Base-by-base conservation (phyloP, 2,329 filamentous ascomycete species). In the Basipetospora chlamydospora region DNA sequence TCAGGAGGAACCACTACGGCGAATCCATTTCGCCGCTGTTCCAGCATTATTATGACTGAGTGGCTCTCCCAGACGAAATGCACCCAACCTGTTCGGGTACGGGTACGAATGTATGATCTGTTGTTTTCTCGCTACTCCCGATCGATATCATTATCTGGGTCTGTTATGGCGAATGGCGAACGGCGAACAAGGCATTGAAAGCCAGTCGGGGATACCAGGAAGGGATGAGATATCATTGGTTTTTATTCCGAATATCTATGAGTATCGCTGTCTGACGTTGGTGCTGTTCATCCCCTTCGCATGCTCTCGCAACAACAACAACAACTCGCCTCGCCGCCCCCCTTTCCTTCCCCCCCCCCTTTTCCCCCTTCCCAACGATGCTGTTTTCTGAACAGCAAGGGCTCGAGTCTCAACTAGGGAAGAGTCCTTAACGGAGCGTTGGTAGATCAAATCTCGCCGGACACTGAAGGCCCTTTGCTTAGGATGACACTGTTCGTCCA, bases 1-100 rank as follows among this genome's bases (percentile, higher is more conserved):
- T 98, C 47, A 74, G 90, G 49, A 77, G 90, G 49, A 96, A 96
- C 55, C 88, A 98, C 57, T 90, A 96, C 52, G 90, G 90, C 57
- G 88, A 95, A 63, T 79, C 80, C 44, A 80, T 84, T 50, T 73
- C 68, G 43, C 65, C 64, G 23, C 53, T 83, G 42, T 85, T 83
- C 57, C 77, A 81, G 53, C 75, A 79, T 46, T 38, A 33, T n/a
- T 9, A 17, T 15, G 30, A 38, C 17, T 38, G 30, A 38, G 12
- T 8, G n/a, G n/a, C n/a, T n/a, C n/a, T n/a, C n/a, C n/a, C n/a
- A n/a, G n/a, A n/a, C n/a, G n/a, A n/a, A n/a, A n/a, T n/a, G n/a
- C n/a, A n/a, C n/a, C n/a, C n/a, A n/a, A n/a, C n/a, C n/a, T 13
- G 10, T 33, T 22, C 30, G n/a, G 18, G 16, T 20, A 13, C 21